These are phyloP conservation scores for Cudoniella acicularis DNA, from an alignment of 495 filamentous ascomycete genomes.

Conservation along the genomic window DNA sequence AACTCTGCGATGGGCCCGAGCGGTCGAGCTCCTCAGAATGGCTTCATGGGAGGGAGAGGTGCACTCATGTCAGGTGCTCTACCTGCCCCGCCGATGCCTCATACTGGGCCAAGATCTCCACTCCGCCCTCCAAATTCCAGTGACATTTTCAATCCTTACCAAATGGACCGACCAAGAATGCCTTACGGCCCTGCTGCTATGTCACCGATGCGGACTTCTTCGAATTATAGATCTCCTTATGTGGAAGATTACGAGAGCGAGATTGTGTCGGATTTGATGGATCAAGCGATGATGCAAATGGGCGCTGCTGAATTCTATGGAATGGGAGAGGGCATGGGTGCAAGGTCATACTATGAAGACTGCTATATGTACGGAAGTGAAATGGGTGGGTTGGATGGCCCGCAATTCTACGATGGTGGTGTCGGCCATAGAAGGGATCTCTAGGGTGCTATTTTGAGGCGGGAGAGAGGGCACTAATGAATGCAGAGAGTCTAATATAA, in stretches of 20 bases:
- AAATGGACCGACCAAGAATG: background rate
- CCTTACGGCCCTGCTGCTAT: background rate
- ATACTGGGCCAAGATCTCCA: background rate
- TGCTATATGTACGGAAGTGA: no score
- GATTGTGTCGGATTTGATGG: background rate
- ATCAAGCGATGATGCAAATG: background rate
- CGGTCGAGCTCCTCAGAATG: background rate
- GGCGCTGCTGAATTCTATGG: background rate
- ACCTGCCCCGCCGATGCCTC: background rate
- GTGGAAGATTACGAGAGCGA: slow-evolving; percentile 10
- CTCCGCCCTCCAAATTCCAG: background rate
- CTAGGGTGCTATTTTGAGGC: no score
- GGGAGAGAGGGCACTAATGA: no score
- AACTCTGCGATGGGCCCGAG: background rate
- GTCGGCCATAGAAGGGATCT: no score
- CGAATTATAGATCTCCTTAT: slow-evolving; percentile 4
- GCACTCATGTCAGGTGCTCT: background rate
- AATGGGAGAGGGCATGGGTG: background rate
- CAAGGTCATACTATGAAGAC: no score
- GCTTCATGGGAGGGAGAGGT: background rate
- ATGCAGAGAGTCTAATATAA: no score
- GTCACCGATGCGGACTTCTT: background rate
- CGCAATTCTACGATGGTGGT: no score
- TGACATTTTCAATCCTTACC: background rate
- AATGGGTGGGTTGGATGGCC: no score